Evolutionary conservation across 2,329 filamentous ascomycete species (phyloP).

Genomic region (Cladosporium cucumerinum): DNA sequence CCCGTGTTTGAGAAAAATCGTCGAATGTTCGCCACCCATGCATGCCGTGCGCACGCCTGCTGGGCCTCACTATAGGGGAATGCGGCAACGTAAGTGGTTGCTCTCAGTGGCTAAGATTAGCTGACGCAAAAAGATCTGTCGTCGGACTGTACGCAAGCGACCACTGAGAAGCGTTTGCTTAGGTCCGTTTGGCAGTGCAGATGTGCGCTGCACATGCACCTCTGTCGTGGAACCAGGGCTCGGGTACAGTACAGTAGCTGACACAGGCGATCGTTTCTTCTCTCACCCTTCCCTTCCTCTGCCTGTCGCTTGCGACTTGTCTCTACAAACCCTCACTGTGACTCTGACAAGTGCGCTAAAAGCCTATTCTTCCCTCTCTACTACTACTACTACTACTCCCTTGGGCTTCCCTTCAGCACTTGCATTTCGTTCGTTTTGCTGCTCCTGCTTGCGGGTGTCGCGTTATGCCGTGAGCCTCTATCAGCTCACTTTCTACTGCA

Average conservation of each 20-base stretch:
- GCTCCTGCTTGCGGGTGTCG: slow-evolving; percentile 1
- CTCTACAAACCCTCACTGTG: background rate
- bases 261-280: slow-evolving; percentile 12
- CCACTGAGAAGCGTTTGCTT: background rate
- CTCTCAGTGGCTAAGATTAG: background rate
- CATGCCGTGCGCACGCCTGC: background rate
- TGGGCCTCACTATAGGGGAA: background rate
- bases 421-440: background rate
- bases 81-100: background rate
- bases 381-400: background rate
- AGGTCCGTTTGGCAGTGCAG: background rate
- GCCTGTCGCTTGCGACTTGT: background rate
- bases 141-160: background rate
- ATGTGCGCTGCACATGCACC: slow-evolving; percentile 4
- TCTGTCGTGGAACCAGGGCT: slow-evolving; percentile 8
- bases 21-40: background rate
- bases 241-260: background rate
- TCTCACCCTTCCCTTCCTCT: background rate
- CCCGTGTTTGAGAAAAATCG: background rate
- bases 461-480: slow-evolving; percentile 10
- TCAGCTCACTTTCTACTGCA: background rate
- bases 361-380: background rate
- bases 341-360: background rate
- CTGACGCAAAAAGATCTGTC: background rate
- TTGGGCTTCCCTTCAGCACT: background rate